Base-by-base conservation (phyloP, 768 basidiomycete species). In the Xerocomellus intermedius region DNA sequence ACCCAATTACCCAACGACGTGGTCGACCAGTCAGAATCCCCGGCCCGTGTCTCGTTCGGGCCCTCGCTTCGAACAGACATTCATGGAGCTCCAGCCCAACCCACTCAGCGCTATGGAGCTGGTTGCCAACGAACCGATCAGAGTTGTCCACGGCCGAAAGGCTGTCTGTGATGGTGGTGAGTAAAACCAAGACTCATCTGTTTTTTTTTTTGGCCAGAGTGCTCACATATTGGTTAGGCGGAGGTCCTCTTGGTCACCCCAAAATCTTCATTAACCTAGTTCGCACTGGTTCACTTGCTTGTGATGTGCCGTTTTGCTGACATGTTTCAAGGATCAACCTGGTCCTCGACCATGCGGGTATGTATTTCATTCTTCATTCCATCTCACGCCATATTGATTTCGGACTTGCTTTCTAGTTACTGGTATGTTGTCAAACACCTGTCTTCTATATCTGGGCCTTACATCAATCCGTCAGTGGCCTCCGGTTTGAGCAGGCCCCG, bases 191-290 rank as follows among this genome's bases (percentile, higher is more conserved):
- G 38, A 30, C 50, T n/a, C n/a, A n/a, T 39, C 14, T 13, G n/a
- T 41, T 7, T 47, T 47, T 19, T 19, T 50, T 58, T 51, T 37
- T 38, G 44, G 52, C 57, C 38, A 26, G 32, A 33, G 30, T 54
- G 52, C 58, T 68, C 39, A 68, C 42, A 21, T 21, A 21, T 49
- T 48, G 49, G 41, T 44, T 69, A 98, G 96, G 96, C 73, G 87
- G 86, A 69, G 97, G 96, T 12, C 83, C 97, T 41, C 81, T 99
- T 28, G 97, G 97, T 22, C 97, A 99, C 69, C 97, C 97, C 6
- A 95, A 94, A 77, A 85, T 98, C 56, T 98, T 83, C 67, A 94
- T 99, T 71, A 98, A 98, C 76, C 71, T 99, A 69, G 94, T 94
- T 63, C 56, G 89, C 75, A 38, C 17, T 39, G 41, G 41, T 50